These are phyloP conservation scores for Scortechinia acanthostroma DNA, from an alignment of 2,329 filamentous ascomycete genomes.

Conservation along the genomic window DNA sequence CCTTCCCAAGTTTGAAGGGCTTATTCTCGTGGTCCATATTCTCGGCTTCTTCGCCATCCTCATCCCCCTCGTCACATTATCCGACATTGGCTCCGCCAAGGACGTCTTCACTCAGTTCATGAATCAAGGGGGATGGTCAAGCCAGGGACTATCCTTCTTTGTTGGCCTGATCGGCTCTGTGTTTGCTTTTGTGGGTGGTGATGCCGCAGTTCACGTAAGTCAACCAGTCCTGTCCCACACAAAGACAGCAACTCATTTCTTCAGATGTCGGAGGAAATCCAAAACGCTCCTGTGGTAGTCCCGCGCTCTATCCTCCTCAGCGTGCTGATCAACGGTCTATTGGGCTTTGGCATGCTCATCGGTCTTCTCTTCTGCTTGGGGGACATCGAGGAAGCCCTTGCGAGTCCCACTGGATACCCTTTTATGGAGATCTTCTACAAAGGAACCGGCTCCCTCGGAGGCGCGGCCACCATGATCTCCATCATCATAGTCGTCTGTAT, in stretches of 20 bases:
- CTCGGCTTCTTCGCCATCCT: conserved; percentile 9
- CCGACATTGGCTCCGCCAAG: conserved; percentile 16
- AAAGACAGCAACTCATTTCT: neutral
- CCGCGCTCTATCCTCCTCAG: conserved; percentile 39
- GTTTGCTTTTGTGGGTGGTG: conserved; percentile 25
- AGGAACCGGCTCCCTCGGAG: conserved; percentile 34
- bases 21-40: conserved; percentile 39
- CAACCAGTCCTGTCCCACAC: neutral
- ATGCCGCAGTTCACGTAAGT: conserved; percentile 16
- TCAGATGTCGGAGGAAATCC: conserved; percentile 35
- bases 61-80: conserved; percentile 13
- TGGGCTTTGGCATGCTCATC: conserved; percentile 49
- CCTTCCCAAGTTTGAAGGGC: conserved; percentile 39
- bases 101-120: conserved; percentile 33
- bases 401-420: conserved; percentile 39
- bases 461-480: conserved; percentile 37
- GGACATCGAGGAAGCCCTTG: conserved; percentile 32
- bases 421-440: conserved; percentile 52
- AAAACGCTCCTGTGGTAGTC: conserved; percentile 37
- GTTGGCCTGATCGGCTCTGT: conserved; percentile 28
- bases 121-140: conserved; percentile 34
- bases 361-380: conserved; percentile 44
- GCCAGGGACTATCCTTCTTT: conserved; percentile 32
- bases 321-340: conserved; percentile 37
- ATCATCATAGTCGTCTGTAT: conserved; percentile 39